Evolutionary conservation across 2,329 filamentous ascomycete genomes (phyloP), one percentile per base, ranked within the genome.

Genomic region (Parastagonospora avenae): DNA sequence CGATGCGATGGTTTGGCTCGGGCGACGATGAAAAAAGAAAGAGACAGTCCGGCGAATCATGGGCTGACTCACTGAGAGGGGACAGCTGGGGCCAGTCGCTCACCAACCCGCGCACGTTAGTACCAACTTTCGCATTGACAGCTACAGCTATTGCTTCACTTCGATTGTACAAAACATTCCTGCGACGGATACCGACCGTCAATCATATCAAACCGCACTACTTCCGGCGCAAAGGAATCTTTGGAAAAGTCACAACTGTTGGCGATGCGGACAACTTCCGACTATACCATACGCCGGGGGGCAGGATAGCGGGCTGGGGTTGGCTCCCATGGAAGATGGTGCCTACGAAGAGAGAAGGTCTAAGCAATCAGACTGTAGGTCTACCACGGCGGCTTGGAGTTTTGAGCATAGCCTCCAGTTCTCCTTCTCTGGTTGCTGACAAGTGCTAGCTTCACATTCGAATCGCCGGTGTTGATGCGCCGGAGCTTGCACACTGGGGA

Each of bases 191-290:
- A 50, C 92, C 92, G 4, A 87, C 85, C 48, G 85, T 90, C 31
- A 80, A 83, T 19, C 83, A 92, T 69, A 88, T 99, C 61, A 85
- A 85, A 41, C 89, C 91, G 2, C 78, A 80, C 9, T 88, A 87
- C 68, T 93, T 93, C 70, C 85, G 90, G 39, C 86, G 80, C 54
- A 83, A 90, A 62, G 92, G 85, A 61, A 70, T 99, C 36, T 89
- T 93, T 63, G 94, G 94, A 11, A 84, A 83, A 55, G 94, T 97
- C 36, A 97, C 93, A 10, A 92, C 90, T 62, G 94, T 99, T 19
- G 94, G 95, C 36, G 94, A 99, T 80, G 95, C 92, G 4, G 94
- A 99, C 74, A 93, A 93, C 70, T 97, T 99, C 73, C 89, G 94
- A 62, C 74, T 99, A 41, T 99, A 89, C 72, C 94, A 99, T 73